These are phyloP conservation scores for Umbelopsis sp. DNA, from an alignment of 192 early-diverging fungal genomes.

Conservation along the genomic window DNA sequence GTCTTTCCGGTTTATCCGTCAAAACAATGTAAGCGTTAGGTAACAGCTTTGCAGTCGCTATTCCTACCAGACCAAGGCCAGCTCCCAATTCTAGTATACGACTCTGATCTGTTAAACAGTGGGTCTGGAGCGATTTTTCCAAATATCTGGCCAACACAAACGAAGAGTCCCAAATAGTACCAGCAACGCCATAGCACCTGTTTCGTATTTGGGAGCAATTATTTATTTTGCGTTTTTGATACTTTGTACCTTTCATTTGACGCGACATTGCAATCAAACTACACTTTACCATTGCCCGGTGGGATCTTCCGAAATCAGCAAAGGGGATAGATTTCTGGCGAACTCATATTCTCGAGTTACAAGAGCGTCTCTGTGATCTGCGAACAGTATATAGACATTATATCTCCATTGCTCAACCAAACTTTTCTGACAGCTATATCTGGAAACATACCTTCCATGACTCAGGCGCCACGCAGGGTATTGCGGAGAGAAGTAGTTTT, in stretches of 20 bases:
- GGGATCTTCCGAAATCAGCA: conserved; percentile 4
- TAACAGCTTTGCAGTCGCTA: neutral
- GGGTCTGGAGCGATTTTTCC: neutral
- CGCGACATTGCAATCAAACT: neutral
- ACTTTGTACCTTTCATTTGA: neutral
- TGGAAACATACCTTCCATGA: too few species aligned
- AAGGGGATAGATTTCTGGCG: neutral
- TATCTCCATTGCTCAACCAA: too few species aligned
- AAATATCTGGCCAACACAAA: conserved; percentile 1
- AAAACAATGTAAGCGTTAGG: neutral
- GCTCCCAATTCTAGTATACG: conserved; percentile 6
- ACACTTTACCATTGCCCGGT: conserved; percentile 13
- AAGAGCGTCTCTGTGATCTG: neutral
- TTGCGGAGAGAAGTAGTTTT: conserved; percentile 15
- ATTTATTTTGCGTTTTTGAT: neutral
- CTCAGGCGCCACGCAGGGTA: neutral
- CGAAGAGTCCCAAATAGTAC: conserved; percentile 16
- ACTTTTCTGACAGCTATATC: neutral
- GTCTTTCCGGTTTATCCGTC: conserved; percentile 1
- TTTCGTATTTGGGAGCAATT: neutral
- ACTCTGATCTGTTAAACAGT: neutral
- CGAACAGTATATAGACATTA: too few species aligned
- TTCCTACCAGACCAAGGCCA: conserved; percentile 14
- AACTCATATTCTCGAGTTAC: conserved; percentile 1
- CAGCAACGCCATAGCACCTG: conserved; percentile 3